phyloP scores from a whole-genome alignment of 2,329 filamentous ascomycete genomes.

The Calonectria naviculata region DNA sequence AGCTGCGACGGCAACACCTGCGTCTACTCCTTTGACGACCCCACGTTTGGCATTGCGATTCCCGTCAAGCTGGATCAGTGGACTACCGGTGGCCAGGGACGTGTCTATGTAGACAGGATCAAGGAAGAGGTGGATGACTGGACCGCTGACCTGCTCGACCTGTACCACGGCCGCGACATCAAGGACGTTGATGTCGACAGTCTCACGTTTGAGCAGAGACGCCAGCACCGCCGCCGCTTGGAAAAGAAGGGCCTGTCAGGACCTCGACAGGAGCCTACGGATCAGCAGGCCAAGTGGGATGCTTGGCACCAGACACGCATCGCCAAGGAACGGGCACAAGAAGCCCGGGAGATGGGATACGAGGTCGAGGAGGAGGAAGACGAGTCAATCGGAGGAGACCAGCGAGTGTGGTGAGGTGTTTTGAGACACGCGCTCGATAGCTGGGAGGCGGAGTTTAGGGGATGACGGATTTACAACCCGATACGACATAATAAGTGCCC shows the following conservation, averaged over 20 bases:
- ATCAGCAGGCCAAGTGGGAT: constrained; percentile 56
- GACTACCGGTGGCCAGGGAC: constrained; percentile 64
- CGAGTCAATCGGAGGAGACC: constrained; percentile 41
- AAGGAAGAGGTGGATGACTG: constrained; percentile 59
- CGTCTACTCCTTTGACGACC: constrained; percentile 68
- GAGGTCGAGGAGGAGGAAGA: constrained; percentile 46
- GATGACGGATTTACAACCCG: constrained; percentile 3
- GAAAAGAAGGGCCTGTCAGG: constrained; percentile 56
- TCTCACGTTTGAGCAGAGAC: constrained; percentile 59
- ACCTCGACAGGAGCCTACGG: constrained; percentile 50
- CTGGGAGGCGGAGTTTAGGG: neutral
- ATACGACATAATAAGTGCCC: constrained; percentile 15
- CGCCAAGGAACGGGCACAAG: constrained; percentile 53
- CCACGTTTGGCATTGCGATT: constrained; percentile 69
- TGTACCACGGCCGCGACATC: constrained; percentile 56
- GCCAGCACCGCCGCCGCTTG: constrained; percentile 62
- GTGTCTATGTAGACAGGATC: constrained; percentile 48
- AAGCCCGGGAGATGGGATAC: constrained; percentile 54
- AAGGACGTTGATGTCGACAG: constrained; percentile 54
- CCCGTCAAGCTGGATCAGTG: constrained; percentile 73
- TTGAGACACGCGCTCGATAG: neutral
- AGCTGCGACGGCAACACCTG: constrained; percentile 60
- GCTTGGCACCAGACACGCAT: constrained; percentile 56
- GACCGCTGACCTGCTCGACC: constrained; percentile 60
- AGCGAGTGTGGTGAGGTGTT: constrained; percentile 39